Evolutionary conservation across 2,329 filamentous ascomycete genomes (phyloP).

Genomic region (Fusarium sp.): DNA sequence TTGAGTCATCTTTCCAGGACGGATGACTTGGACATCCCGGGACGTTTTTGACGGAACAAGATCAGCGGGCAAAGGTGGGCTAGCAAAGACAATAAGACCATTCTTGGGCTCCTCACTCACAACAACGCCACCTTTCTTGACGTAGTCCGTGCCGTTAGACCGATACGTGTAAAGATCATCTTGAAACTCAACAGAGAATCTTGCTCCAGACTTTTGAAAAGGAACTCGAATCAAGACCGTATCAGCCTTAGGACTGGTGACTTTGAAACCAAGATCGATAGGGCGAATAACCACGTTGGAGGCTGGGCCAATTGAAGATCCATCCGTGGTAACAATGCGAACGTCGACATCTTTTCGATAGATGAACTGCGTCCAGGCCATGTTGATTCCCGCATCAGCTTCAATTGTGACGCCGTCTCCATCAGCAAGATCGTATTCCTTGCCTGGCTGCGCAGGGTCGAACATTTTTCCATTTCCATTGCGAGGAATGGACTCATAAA

Average conservation of each 20-base stretch:
- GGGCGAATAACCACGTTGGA: background rate
- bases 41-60: background rate
- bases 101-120: background rate
- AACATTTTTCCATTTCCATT: background rate
- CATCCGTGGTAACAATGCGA: background rate
- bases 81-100: background rate
- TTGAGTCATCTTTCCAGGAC: background rate
- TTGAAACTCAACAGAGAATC: background rate
- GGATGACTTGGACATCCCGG: background rate
- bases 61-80: background rate
- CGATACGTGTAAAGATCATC: background rate
- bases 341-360: background rate
- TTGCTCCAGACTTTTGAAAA: background rate
- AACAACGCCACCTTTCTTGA: background rate
- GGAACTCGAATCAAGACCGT: background rate
- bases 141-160: background rate
- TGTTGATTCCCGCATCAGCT: background rate
- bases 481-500: background rate
- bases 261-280: background rate
- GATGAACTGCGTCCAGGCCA: background rate
- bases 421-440: background rate
- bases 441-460: background rate
- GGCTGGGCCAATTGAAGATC: background rate
- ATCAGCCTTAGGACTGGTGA: rapidly evolving
- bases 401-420: background rate